Conservation (phyloP, 805 yeast genomes). For the Cyberlindnera saturnus region DNA sequence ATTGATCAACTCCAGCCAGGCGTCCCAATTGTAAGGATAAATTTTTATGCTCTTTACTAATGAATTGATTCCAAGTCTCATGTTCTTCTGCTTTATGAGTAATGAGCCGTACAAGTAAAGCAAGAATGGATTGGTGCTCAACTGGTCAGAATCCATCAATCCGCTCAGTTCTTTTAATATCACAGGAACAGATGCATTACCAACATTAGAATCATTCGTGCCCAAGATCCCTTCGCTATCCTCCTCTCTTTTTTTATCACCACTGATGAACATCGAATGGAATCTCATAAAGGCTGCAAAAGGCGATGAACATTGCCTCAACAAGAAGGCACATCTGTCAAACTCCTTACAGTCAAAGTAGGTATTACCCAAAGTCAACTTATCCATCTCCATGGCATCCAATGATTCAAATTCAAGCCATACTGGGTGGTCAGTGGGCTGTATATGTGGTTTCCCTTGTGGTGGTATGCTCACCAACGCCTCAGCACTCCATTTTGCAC, state of each 20-base stretch:
- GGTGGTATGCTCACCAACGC: slow-evolving; percentile 38
- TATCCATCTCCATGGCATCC: slow-evolving; percentile 32
- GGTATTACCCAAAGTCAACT: slow-evolving; percentile 56
- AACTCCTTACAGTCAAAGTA: slow-evolving; percentile 83
- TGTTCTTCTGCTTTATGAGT: slow-evolving; percentile 55
- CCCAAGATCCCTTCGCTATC: slow-evolving; percentile 62
- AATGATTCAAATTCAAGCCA: neutral
- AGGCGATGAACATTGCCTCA: slow-evolving; percentile 46
- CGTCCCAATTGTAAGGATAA: slow-evolving; percentile 89
- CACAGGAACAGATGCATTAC: slow-evolving; percentile 25
- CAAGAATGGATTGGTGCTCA: slow-evolving; percentile 47
- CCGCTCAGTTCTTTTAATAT: slow-evolving; percentile 42
- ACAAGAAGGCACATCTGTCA: slow-evolving; percentile 61
- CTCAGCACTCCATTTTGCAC: slow-evolving; percentile 83
- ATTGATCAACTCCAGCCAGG: slow-evolving; percentile 76
- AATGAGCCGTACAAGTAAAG: slow-evolving; percentile 69
- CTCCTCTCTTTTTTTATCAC: slow-evolving; percentile 72
- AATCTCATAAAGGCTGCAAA: slow-evolving; percentile 55
- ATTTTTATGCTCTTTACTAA: slow-evolving; percentile 54
- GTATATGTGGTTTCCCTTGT: too few species aligned
- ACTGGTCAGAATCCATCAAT: slow-evolving; percentile 23
- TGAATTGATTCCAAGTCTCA: slow-evolving; percentile 51
- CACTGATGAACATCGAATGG: slow-evolving; percentile 66
- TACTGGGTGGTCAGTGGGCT: too few species aligned
- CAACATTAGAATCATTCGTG: slow-evolving; percentile 27